Base-by-base conservation (phyloP, 805 yeast genomes). In the Zygoascus bituminiphila region DNA sequence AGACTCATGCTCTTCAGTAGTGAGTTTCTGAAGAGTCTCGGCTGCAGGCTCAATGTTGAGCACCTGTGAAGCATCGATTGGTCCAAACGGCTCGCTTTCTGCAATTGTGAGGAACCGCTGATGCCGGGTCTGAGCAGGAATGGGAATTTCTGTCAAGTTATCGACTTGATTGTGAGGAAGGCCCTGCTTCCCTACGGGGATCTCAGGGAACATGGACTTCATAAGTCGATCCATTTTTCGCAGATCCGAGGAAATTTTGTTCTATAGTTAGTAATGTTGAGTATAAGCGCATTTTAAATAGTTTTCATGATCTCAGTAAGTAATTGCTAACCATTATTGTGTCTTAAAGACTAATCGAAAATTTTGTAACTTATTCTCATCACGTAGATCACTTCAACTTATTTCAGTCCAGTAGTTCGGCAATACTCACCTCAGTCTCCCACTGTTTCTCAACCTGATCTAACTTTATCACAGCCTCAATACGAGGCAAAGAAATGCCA, bases 41-140 rank as follows among this genome's bases (percentile, higher is more conserved):
- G 79, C 77, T 24, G 98, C 97, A n/a, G 96, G 95, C 63, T 86
- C 89, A 54, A 91, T 73, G 39, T 76, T 88, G 54, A 87, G 78
- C 36, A 84, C 77, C 49, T 79, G 72, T 44, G 98, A 96, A 12
- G 98, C 97, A 62, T 93, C 98, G 5, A 88, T 75, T 4, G 97
- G 95, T 5, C 96, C 96, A 63, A 91, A 89, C 8, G 96, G 95
- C 69, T 88, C 95, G 23, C 88, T 81, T 68, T 91, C 98, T 8
- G 96, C 91, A 63, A 91, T 82, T 10, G 95, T 84, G 62, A 87
- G 68, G 71, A 89, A 89, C 55, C 91, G 74, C 54, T 94, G 87
- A 54, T 79, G 80, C 54, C 82, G 72, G 2, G 95, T 84, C 67
- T 83, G 86, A 55, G 79, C 76, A 26, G 96, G 95, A 45, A 85